phyloP scores from a whole-genome alignment of 805 yeast species.

The Maudiozyma barnettii region DNA sequence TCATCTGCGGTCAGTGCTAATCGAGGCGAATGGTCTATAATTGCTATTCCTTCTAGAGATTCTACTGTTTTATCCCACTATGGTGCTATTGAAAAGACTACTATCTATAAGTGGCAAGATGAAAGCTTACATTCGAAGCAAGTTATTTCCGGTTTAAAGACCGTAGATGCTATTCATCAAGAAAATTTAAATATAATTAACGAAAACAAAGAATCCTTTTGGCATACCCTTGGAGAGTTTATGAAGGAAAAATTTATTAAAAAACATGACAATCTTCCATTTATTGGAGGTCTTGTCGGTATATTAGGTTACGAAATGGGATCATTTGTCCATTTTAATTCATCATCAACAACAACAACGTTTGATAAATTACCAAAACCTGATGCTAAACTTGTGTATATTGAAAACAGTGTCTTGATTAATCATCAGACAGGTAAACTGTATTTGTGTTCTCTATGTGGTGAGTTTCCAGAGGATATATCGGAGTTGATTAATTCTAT shows the following conservation, averaged over 20 bases:
- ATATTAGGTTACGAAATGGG: conserved; percentile 85
- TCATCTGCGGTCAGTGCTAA: conserved; percentile 42
- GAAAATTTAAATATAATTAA: conserved; percentile 8
- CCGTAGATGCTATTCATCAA: background rate
- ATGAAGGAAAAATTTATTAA: conserved; percentile 16
- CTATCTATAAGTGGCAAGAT: conserved; percentile 25
- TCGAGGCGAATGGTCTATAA: conserved; percentile 72
- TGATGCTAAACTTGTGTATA: conserved; percentile 64
- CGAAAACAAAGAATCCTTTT: conserved; percentile 22
- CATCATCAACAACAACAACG: no score
- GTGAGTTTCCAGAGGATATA: conserved; percentile 26
- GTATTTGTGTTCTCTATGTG: conserved; percentile 44
- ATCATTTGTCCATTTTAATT: conserved; percentile 28
- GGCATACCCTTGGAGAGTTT: conserved; percentile 20
- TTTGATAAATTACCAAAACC: conserved; percentile 35
- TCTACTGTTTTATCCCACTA: conserved; percentile 53
- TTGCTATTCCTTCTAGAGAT: conserved; percentile 52
- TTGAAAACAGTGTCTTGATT: conserved; percentile 54
- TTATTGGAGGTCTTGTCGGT: conserved; percentile 88
- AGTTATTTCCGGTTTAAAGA: conserved; percentile 1
- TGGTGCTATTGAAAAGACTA: conserved; percentile 33
- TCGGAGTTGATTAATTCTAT: conserved; percentile 2
- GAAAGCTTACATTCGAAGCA: conserved; percentile 6
- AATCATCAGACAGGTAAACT: conserved; percentile 39
- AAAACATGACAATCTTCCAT: conserved; percentile 45